phyloP scores from a whole-genome alignment of 352 stramenopile genomes.

The Peronospora farinosa region DNA sequence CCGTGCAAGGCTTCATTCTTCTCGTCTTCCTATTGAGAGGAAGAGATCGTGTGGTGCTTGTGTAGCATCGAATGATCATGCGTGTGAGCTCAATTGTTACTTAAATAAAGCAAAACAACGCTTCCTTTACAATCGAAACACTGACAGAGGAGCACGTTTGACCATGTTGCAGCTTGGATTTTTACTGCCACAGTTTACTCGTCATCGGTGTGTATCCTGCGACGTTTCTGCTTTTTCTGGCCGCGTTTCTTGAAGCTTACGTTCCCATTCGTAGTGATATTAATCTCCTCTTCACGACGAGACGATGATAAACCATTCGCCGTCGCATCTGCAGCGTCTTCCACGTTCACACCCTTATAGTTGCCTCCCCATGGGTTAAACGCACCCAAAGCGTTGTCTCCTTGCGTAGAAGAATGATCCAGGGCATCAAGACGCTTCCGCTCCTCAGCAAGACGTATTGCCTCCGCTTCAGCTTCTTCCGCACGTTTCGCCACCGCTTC shows the following conservation, averaged over 20 bases:
- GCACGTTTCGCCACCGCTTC: conserved; percentile 50
- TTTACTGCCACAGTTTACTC: conserved; percentile 19
- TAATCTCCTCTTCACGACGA: conserved; percentile 43
- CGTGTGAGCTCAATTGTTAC: conserved; percentile 18
- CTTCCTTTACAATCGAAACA: conserved; percentile 27
- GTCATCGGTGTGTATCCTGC: conserved; percentile 51
- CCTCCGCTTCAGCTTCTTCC: conserved; percentile 39
- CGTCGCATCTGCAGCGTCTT: conserved; percentile 21
- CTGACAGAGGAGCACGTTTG: conserved; percentile 5
- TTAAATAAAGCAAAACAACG: conserved; percentile 22
- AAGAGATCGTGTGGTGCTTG: conserved; percentile 9
- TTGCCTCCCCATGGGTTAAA: conserved; percentile 80
- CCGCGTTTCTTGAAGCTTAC: conserved; percentile 74
- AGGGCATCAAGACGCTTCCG: conserved; percentile 51
- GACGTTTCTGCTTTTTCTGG: conserved; percentile 60
- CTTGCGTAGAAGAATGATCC: conserved; percentile 58
- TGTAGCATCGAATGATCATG: conserved; percentile 19
- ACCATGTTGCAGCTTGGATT: conserved; percentile 6
- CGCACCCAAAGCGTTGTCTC: conserved; percentile 67
- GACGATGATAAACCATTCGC: not conserved
- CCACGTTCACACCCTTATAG: conserved; percentile 77
- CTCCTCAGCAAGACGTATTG: conserved; percentile 35
- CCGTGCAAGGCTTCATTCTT: not conserved
- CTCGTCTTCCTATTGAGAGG: conserved; percentile 19
- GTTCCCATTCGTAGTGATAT: conserved; percentile 41